Evolutionary conservation across 352 stramenopile genomes (phyloP), one percentile per base, ranked within the genome.

Genomic region (Thalassiosira livingstoniorum): DNA sequence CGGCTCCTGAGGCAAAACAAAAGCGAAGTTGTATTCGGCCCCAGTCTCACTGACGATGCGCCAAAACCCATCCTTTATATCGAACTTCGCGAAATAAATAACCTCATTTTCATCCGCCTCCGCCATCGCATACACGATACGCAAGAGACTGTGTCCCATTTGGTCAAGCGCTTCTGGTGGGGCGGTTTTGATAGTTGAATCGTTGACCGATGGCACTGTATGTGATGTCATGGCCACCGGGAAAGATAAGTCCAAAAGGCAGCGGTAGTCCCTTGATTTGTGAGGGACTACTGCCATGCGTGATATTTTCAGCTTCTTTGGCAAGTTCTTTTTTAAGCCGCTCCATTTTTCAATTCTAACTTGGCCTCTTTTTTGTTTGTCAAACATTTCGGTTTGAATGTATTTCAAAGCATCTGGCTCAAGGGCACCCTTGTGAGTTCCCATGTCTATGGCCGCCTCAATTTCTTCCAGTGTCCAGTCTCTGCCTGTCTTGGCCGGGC

Each of bases 241-340:
- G 53, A 74, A 82, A n/a, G 65, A 82, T 4, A 77, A 32, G 32
- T 82, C 66, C 23, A 82, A 37, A 32, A 82, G 73, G 15, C 47
- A 27, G 4, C 53, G 25, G 37, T 61, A 80, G 18, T 42, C 21
- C 0, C 53, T 11, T 23, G 43, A 79, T 42, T 86, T 86, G 39
- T 82, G 72, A 5, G 78, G 78, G 7, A 86, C 75, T 42, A 75
- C 71, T 64, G 66, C 60, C 4, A 86, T 18, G 31, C 43, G 72
- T 15, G 60, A 82, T 35, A 86, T 68, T 35, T 86, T 86, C 3
- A 82, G 42, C 21, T 73, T n/a, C 29, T 23, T 4, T 3, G 47
- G 60, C n/a, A 54, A 35, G 34, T 66, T 29, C 7, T 65, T 3
- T 23, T 66, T 60, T n/a, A 71, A 60, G 45, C 60, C 63, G 25